Evolutionary conservation across 768 basidiomycete genomes (phyloP).

Genomic region (Lactarius indigo): DNA sequence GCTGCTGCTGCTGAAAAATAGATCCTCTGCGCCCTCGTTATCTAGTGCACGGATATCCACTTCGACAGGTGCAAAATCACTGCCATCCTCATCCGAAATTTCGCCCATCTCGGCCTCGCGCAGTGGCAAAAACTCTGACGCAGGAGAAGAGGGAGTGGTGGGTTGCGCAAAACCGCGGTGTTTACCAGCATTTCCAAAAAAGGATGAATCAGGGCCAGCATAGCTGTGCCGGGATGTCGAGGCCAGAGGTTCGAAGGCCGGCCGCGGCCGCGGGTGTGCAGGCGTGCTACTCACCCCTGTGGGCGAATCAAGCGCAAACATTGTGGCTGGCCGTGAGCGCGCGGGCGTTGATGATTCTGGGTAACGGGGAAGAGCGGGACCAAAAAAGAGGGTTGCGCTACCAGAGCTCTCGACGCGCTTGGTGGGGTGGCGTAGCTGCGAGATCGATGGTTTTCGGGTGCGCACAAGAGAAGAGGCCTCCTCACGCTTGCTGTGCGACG

Average conservation of each 20-base stretch:
- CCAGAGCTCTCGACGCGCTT: constrained; percentile 22
- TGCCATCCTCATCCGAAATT: constrained; percentile 24
- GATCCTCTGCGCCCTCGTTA: constrained; percentile 21
- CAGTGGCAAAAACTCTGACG: constrained; percentile 7
- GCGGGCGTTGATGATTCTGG: constrained; percentile 4
- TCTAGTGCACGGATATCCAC: constrained; percentile 21
- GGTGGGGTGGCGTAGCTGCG: constrained; percentile 8
- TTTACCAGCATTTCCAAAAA: constrained; percentile 6
- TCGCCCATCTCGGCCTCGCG: constrained; percentile 22
- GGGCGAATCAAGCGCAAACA: constrained; percentile 20
- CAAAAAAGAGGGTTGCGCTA: constrained; percentile 25
- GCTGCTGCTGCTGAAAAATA: constrained; percentile 27
- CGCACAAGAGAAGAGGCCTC: constrained; percentile 14
- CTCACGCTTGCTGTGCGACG: constrained; percentile 20
- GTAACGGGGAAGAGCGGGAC: constrained; percentile 20
- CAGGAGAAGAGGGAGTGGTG: constrained; percentile 7
- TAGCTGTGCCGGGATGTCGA: constrained; percentile 20
- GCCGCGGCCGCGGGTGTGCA: constrained; percentile 10
- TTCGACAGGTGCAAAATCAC: constrained; percentile 23
- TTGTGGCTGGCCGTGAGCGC: constrained; percentile 14
- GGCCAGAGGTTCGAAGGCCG: constrained; percentile 5
- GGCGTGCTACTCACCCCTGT: constrained; percentile 17
- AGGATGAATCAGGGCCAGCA: constrained; percentile 11
- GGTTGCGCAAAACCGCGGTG: not conserved
- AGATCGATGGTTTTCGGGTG: constrained; percentile 22